Conservation (phyloP, 495 filamentous ascomycete genomes). For the Hypoxylon cercidicola region DNA sequence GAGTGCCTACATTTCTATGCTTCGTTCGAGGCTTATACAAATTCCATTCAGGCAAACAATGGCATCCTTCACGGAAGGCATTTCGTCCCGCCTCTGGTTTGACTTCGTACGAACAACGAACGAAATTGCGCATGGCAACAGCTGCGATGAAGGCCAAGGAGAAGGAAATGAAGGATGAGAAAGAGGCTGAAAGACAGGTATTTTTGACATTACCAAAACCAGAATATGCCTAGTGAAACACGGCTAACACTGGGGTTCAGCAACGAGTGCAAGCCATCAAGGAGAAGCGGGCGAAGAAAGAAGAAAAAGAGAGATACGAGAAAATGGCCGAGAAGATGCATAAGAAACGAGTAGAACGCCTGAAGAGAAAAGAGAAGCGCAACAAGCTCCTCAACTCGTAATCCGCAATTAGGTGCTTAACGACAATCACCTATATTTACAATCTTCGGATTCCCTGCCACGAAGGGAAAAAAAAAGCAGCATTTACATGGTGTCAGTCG, state of each 20-base stretch:
- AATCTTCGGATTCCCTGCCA: not conserved
- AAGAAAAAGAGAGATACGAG: slow-evolving; percentile 92
- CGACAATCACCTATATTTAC: slow-evolving; percentile 13
- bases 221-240: not conserved
- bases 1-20: slow-evolving; percentile 5
- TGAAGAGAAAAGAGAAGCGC: slow-evolving; percentile 95
- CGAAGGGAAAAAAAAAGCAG: not conserved
- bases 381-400: slow-evolving; percentile 95
- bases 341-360: slow-evolving; percentile 87
- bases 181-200: slow-evolving; percentile 87
- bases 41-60: slow-evolving; percentile 82
- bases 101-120: slow-evolving; percentile 80
- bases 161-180: slow-evolving; percentile 95
- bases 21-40: slow-evolving; percentile 12
- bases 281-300: slow-evolving; percentile 84
- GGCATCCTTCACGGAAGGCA: slow-evolving; percentile 83
- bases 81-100: slow-evolving; percentile 84
- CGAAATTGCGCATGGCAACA: slow-evolving; percentile 69
- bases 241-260: slow-evolving; percentile 54
- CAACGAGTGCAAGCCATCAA: slow-evolving; percentile 79
- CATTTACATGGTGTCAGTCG: not conserved
- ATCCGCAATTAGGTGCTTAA: slow-evolving; percentile 40
- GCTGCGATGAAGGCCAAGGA: slow-evolving; percentile 86
- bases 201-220: slow-evolving; percentile 15
- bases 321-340: slow-evolving; percentile 99